Evolutionary conservation across 2,329 filamentous ascomycete genomes (phyloP), one percentile per base, ranked within the genome.

Genomic region (Colletotrichum godetiae): DNA sequence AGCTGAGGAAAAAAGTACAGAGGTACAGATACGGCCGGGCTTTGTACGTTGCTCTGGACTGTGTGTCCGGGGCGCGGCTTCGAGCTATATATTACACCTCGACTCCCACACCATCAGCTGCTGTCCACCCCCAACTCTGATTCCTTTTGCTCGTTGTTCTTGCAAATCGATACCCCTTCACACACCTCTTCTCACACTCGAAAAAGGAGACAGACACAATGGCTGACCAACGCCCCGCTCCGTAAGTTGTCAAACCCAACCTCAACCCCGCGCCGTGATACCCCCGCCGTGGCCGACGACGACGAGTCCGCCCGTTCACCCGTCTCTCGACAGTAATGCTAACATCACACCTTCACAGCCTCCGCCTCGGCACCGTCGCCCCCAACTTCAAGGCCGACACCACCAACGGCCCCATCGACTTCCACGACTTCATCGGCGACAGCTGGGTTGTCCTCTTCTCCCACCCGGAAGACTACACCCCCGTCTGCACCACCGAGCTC

Each of bases 401-500:
- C 75, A 96, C 94, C 73, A 86, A 90, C 78, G 93, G 94, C 79
- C 89, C 91, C 76, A 94, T 96, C 79, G 91, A 94, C 85, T 95
- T 96, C 87, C 93, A 95, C 84, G 88, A 95, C 83, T 95, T 93
- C 86, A 89, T 95, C 76, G 92, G 91, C 80, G 88, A 93, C 87
- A 92, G 89, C 80, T 96, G 94, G 94, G 91, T 92, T 72, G 90
- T 97, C 76, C 88, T 97, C 78, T 96, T 97, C 88, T 95, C 92
- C 37, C 94, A 96, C 86, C 94, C 94, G 3, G 93, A 92, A 83
- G 95, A 98, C 85, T 98, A 94, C 88, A 98, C 95, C 1, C 95
- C 95, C 67, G 95, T 98, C 73, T 98, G 95, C 89, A 98, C 95
- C 76, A 98, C 95, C 67, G 95, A 98, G 87, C 92, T 98, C 75